Evolutionary conservation across 768 basidiomycete genomes (phyloP).

Genomic region (Amanita subjunquillea): DNA sequence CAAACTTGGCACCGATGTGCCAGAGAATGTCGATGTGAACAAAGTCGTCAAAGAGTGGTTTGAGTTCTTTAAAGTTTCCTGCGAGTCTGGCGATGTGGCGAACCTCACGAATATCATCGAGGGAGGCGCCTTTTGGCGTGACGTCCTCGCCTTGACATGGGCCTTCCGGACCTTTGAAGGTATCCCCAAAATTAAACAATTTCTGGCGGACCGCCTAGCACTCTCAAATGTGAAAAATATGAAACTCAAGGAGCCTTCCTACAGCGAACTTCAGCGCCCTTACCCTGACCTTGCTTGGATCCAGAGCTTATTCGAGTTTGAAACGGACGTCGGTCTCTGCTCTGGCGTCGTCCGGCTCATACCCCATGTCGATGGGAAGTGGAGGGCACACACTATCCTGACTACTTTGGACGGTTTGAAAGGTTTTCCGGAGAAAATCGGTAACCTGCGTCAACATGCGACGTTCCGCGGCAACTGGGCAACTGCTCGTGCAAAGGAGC

Average conservation of each 20-base stretch:
- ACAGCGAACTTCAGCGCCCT: constrained; percentile 23
- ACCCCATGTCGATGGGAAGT: constrained; percentile 28
- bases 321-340: constrained; percentile 36
- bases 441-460: constrained; percentile 28
- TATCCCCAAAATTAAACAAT: constrained; percentile 23
- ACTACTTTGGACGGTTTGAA: constrained; percentile 51
- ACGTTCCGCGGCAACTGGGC: constrained; percentile 50
- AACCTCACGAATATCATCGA: constrained; percentile 5
- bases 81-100: background rate
- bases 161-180: constrained; percentile 49
- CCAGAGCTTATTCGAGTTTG: constrained; percentile 45
- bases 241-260: constrained; percentile 9
- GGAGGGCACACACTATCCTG: constrained; percentile 53
- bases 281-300: constrained; percentile 50
- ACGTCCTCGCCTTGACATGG: constrained; percentile 55
- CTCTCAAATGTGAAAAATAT: constrained; percentile 15
- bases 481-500: constrained; percentile 28
- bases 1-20: background rate
- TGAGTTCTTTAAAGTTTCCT: background rate
- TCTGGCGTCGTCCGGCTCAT: constrained; percentile 47
- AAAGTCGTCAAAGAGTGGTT: background rate
- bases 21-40: background rate
- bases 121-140: constrained; percentile 39
- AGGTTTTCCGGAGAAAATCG: constrained; percentile 37
- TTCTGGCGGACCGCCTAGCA: constrained; percentile 38